Evolutionary conservation across 306 rosid species (phyloP), one percentile per base, ranked within the genome.

Genomic region (Malus asiatica): DNA sequence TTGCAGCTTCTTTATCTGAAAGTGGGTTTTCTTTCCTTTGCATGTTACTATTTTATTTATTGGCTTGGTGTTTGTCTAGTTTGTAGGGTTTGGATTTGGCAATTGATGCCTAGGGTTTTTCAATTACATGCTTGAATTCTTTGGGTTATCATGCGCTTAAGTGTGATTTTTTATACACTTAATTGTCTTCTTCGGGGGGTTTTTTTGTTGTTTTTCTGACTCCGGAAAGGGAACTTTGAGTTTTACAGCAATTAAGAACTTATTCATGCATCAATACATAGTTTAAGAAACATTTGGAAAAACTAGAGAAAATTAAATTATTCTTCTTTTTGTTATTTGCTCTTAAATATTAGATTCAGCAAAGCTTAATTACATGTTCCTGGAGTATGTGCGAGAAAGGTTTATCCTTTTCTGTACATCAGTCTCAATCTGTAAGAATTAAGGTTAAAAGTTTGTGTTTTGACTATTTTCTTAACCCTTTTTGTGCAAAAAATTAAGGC

Each of bases 61-160:
- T 57, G 15, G 60, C 12, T 51, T 51, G 25, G 42, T 70, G 40
- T 10, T 4, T 53, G 30, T 53, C 32, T 72, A 23, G 25, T 23
- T 35, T 35, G 23, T 72, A 72, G 76, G 67, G 66, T 72, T 72
- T 72, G 55, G 76, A 58, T 5, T 40, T 22, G 55, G 53, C 70
- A 40, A 22, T 30, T 55, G 46, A 20, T 71, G 75, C 20, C 18
- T 53, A 20, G 13, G 48, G 42, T 66, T 38, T 33, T 30, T 48
- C 16, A 5, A 48, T 29, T 19, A 3, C 32, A 27, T 66, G 27
- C 70, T 19, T 35, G 48, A 35, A 44, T 66, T 66, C 46, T 33
- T 71, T 32, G 68, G 7, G 44, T 16, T 64, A 30, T 32, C 13
- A 5, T 64, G 6, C 32, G 46, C 8, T 46, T 32, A 1, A 30